phyloP scores from a whole-genome alignment of 192 early-diverging fungal genomes.

The Obelidium mucronatum region DNA sequence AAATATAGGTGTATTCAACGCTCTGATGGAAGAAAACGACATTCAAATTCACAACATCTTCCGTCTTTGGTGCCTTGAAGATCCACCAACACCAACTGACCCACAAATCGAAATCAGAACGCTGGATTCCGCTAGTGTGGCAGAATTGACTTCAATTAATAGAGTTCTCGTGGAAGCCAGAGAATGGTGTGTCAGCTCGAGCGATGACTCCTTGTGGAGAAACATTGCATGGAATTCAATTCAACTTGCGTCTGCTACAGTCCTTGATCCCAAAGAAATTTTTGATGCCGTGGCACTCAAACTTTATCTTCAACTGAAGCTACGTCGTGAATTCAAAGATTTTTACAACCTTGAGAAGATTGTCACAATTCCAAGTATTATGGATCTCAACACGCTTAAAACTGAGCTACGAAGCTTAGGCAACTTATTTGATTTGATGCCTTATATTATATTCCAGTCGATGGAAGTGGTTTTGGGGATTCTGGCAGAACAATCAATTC shows the following conservation, averaged over 20 bases:
- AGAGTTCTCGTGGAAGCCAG: conserved; percentile 24
- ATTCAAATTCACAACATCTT: conserved; percentile 46
- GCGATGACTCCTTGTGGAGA: conserved; percentile 46
- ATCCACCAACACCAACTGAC: background rate
- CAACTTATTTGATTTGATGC: conserved; percentile 19
- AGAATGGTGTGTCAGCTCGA: conserved; percentile 20
- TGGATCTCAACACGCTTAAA: background rate
- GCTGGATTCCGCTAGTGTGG: background rate
- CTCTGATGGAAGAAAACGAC: conserved; percentile 53
- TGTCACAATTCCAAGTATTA: conserved; percentile 4
- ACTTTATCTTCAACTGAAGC: conserved; percentile 47
- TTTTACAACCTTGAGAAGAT: conserved; percentile 43
- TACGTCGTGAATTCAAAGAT: conserved; percentile 36
- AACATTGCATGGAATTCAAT: conserved; percentile 36
- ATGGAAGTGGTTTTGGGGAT: conserved; percentile 17
- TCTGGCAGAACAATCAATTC: conserved; percentile 4
- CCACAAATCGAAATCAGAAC: background rate
- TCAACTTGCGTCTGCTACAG: background rate
- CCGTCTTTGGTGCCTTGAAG: conserved; percentile 14
- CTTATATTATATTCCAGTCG: conserved; percentile 4
- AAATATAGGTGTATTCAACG: conserved; percentile 42
- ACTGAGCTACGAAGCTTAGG: conserved; percentile 7
- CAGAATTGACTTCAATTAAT: conserved; percentile 11
- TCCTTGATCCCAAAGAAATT: conserved; percentile 35
- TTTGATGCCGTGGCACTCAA: conserved; percentile 48